Evolutionary conservation across 2,329 filamentous ascomycete genomes (phyloP), one percentile per base, ranked within the genome.

Genomic region (Botrytis deweyae): DNA sequence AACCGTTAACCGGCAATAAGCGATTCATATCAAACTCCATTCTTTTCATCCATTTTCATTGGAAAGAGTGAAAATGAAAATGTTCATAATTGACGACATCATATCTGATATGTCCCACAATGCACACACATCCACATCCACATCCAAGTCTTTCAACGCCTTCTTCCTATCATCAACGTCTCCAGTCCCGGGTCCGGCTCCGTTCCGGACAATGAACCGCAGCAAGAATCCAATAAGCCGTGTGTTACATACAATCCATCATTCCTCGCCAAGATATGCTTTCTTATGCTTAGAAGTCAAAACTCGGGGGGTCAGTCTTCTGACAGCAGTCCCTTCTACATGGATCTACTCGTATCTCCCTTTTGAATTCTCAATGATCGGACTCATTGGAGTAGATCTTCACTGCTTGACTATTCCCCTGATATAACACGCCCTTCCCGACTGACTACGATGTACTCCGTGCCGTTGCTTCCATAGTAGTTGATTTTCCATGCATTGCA

Each of bases 401-500:
- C 49, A 14, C 49, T 49, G 42, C 20, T 49, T 36, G 63, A 42
- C 25, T 36, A 3, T 42, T 63, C 61, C 42, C 61, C 36, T n/a
- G 59, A 40, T 29, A 63, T 6, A 42, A 14, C 38, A 42, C 38
- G 38, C 61, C 62, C 49, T 52, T 29, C 64, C 44, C 36, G 33
- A 18, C 29, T 67, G 20, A n/a, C 22, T 52, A 8, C 65, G n/a
- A 58, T 58, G 52, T 58, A 29, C 52, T 58, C 33, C 33, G 64
- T 67, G 65, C 46, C 36, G 65, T 65, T 33, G 29, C 65, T 55
- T 67, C 65, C 65, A 67, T 67, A 42, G 40, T 42, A 40, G 33
- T 67, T 40, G 25, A 67, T 22, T 20, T 55, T 36, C 36, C 44
- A 29, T 67, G 46, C 65, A 67, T 67, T 67, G 46, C 65, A 40